Base-by-base conservation (phyloP, 352 stramenopile genomes). In the Phytopythium delawarense region DNA sequence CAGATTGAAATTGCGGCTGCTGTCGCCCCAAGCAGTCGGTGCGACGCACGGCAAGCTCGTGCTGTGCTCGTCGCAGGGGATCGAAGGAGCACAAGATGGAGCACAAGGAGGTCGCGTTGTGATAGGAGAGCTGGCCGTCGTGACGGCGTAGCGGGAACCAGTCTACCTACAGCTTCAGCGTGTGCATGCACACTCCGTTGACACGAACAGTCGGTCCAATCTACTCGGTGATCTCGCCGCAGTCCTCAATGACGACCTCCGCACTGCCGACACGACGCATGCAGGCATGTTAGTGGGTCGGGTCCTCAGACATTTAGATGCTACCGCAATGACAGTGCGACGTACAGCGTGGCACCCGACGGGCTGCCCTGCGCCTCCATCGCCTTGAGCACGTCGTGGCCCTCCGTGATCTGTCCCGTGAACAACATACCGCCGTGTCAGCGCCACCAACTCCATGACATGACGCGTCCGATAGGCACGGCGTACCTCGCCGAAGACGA, bases 161-260 rank as follows among this genome's bases (percentile, higher is more conserved):
- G 20, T 51, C 45, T 51, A 51, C 45, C 45, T 51, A 51, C 45
- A 15, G n/a, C 44, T 28, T 1, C 25, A 28, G 42, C 12, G 42
- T 3, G 23, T 21, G 23, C 28, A 32, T 54, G 48, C 40, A 39
- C 32, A 37, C 48, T 21, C 18, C 30, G 52, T 44, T 7, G 13
- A n/a, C 52, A 32, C 34, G 21, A 34, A 45, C 52, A 45, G 9
- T 25, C 21, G 21, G 34, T 2, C 2, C 21, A 21, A 16, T 37
- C 53, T 81, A 79, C 18, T 84, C 61, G 53, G 68, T 78, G 23
- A 99, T 55, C 76, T 99, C 95, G 48, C 98, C 98, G 68, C 90
- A 99, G 78, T 99, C 97, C 64, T 96, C 95, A 66, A 99, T 97
- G 16, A 98, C 75, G 42, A 99, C 91, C 46, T 72, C 56, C 0